Evolutionary conservation across 1,139 yeast genomes (phyloP).

Genomic region (Saccharomycopsis hybrid): DNA sequence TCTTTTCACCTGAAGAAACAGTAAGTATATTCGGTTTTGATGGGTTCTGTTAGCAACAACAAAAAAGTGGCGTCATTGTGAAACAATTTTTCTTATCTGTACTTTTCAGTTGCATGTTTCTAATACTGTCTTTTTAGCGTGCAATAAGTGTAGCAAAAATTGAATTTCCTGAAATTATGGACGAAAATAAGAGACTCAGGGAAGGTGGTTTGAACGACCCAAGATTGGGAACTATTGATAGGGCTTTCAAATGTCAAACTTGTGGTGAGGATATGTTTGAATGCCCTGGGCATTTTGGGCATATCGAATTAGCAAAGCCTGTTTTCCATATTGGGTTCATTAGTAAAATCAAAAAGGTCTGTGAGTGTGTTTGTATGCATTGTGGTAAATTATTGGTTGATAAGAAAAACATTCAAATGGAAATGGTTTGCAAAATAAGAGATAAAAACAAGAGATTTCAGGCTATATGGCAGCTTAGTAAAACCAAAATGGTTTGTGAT

Average conservation of each 20-base stretch:
- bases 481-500: conserved; percentile 92
- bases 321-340: conserved; percentile 96
- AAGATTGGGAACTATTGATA: conserved; percentile 92
- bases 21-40: too few relatives aligned
- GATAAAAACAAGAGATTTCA: conserved; percentile 95
- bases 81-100: too few relatives aligned
- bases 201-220: conserved; percentile 98
- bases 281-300: conserved; percentile 99
- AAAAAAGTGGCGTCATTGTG: too few relatives aligned
- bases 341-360: conserved; percentile 86
- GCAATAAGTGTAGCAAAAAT: conserved; percentile 96
- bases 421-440: conserved; percentile 80
- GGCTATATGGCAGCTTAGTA: conserved; percentile 92
- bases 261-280: conserved; percentile 99
- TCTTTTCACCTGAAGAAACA: conserved; percentile 95
- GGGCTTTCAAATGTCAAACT: conserved; percentile 96
- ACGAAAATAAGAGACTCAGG: conserved; percentile 91
- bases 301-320: conserved; percentile 95
- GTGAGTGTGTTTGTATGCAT: conserved; percentile 97
- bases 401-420: conserved; percentile 79
- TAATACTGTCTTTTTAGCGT: conserved; percentile 42
- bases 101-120: too few relatives aligned
- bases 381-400: conserved; percentile 92
- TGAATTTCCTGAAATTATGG: conserved; percentile 98
- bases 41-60: too few relatives aligned